phyloP scores from a whole-genome alignment of 495 filamentous ascomycete species.

The Penicillium fimorum region DNA sequence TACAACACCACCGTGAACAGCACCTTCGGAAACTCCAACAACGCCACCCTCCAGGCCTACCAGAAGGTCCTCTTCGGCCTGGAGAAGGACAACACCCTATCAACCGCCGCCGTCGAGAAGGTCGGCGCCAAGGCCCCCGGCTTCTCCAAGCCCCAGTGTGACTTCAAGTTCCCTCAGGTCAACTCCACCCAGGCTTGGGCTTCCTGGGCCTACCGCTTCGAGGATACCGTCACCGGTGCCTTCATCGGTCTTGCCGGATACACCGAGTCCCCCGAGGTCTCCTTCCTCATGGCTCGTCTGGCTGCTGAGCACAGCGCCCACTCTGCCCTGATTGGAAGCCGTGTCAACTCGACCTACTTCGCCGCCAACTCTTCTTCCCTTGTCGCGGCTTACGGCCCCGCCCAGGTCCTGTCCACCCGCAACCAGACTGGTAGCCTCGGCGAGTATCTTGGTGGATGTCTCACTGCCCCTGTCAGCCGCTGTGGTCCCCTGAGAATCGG shows the following conservation, averaged over 20 bases:
- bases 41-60: constrained; percentile 20
- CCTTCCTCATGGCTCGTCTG: constrained; percentile 35
- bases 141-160: constrained; percentile 26
- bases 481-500: constrained; percentile 29
- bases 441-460: constrained; percentile 27
- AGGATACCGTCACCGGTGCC: constrained; percentile 28
- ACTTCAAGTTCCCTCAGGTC: constrained; percentile 24
- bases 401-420: constrained; percentile 21
- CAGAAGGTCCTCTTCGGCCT: constrained; percentile 25
- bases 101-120: constrained; percentile 26
- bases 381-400: constrained; percentile 28
- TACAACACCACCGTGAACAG: constrained; percentile 27
- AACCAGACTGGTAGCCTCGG: constrained; percentile 32
- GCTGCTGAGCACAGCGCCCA: constrained; percentile 32
- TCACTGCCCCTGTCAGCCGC: constrained; percentile 23
- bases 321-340: constrained; percentile 26
- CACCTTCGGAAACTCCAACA: constrained; percentile 20
- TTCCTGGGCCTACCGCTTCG: constrained; percentile 24
- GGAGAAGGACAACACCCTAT: constrained; percentile 27
- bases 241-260: constrained; percentile 33
- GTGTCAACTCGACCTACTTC: constrained; percentile 26
- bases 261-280: constrained; percentile 34
- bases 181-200: constrained; percentile 20
- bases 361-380: constrained; percentile 25
- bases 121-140: constrained; percentile 15